A percentile compares a stretch with the other conserved stretches of the same genome.
phyloP scores from a whole-genome alignment of 139 green algal genomes.

The Tetradesmus lagerheimii region DNA sequence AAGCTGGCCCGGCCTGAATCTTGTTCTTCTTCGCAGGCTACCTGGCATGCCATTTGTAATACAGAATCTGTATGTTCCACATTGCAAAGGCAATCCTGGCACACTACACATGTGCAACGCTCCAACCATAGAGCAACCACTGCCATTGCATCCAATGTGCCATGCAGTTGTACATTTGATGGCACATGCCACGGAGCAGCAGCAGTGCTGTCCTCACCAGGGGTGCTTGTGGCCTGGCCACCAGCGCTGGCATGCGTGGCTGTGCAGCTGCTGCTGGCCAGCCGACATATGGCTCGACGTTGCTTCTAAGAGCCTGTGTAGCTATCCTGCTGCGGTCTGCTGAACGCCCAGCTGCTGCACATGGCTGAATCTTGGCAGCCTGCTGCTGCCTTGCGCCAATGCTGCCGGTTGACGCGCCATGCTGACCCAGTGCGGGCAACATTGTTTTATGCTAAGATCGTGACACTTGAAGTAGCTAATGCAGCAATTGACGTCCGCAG shows the following conservation, averaged over 20 bases:
- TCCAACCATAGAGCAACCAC: not conserved
- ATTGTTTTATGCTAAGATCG: not conserved
- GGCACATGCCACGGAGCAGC: not conserved
- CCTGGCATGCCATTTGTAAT: not conserved
- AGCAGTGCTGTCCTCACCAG: not conserved
- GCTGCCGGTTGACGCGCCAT: not conserved
- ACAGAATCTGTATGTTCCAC: too few species aligned
- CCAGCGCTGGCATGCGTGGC: conserved; percentile 13
- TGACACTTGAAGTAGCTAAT: not conserved
- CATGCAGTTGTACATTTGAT: too few species aligned
- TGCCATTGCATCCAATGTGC: not conserved
- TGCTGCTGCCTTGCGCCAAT: not conserved
- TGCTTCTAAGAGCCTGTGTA: not conserved
- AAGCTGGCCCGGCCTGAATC: too few species aligned
- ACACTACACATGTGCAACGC: too few species aligned
- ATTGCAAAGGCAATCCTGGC: too few species aligned
- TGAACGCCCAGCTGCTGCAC: not conserved
- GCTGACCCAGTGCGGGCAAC: conserved; percentile 11
- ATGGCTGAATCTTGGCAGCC: conserved; percentile 34
- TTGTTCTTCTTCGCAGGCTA: too few species aligned
- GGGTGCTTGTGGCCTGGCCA: conserved; percentile 2
- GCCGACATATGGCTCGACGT: not conserved
- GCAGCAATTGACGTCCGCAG: not conserved
- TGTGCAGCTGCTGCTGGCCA: not conserved
- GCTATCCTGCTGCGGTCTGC: not conserved